Evolutionary conservation across 345 rosid genomes (phyloP), one percentile per base, ranked within the genome.

Genomic region (Citrus unshiu): DNA sequence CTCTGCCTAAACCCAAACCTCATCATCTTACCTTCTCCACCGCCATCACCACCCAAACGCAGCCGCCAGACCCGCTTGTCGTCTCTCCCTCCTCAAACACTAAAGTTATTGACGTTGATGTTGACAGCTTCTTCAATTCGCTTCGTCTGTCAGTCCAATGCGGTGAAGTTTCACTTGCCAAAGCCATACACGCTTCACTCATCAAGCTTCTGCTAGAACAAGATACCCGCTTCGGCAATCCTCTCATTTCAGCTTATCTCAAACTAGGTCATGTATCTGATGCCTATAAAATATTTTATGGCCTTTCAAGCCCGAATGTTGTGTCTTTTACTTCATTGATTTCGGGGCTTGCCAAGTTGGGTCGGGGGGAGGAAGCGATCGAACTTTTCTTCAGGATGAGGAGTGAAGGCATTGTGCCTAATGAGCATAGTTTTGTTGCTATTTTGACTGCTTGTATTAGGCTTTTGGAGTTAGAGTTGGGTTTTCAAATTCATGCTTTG

Each of bases 301-400:
- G 84, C 12, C 83, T 93, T 16, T 79, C 90, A 46, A 77, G 79
- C 14, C 97, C 95, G n/a, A 83, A 83, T 75, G 92, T 90, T 22
- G 94, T 90, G 51, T 90, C 98, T 70, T 93, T 88, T 76, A 89
- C 91, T 67, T 75, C 92, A 4, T 77, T 92, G 34, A 88, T 95
- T 77, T 92, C 95, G 0, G 89, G 90, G 6, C 87, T 91, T 34
- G 86, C 90, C 8, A 93, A 88, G 83, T 79, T 86, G 16, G 78
- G 84, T 73, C 85, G 89, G 12, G 94, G 84, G 46, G 51, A 57
- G 6, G 85, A 90, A 70, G 97, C 95, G 2, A 76, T 88, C 65
- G 75, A 74, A 71, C 87, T 89, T 46, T 95, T 95, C 86, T 82
- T 82, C 66, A 81, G 76, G 80, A 91, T 95, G 98, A 79, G 87